These are phyloP conservation scores for Penstemon newberryi DNA, from an alignment of 257 asterid genomes.

Conservation along the genomic window DNA sequence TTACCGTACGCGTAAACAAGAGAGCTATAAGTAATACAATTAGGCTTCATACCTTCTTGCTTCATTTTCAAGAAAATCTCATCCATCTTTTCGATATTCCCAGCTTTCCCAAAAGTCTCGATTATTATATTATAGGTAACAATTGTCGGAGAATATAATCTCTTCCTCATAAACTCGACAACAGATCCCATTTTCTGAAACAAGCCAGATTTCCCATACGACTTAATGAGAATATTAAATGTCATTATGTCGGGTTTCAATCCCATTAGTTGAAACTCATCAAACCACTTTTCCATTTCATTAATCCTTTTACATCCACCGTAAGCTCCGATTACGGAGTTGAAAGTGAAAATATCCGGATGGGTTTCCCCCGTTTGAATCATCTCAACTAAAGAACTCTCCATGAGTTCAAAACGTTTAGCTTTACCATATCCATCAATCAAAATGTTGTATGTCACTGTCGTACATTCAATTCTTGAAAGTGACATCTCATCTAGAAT, in stretches of 20 bases:
- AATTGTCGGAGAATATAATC: slow-evolving; percentile 69
- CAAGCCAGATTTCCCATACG: slow-evolving; percentile 63
- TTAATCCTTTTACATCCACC: slow-evolving; percentile 62
- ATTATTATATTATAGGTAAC: slow-evolving; percentile 76
- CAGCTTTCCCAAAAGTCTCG: slow-evolving; percentile 77
- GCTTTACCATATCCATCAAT: slow-evolving; percentile 93
- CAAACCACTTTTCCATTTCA: slow-evolving; percentile 90
- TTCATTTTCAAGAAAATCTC: slow-evolving; percentile 80
- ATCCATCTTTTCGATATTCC: slow-evolving; percentile 67
- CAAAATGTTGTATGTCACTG: slow-evolving; percentile 64
- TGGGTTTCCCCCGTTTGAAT: slow-evolving; percentile 52
- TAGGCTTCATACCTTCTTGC: slow-evolving; percentile 82
- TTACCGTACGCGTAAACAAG: slow-evolving; percentile 72
- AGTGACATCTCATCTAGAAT: slow-evolving; percentile 62
- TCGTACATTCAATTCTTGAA: slow-evolving; percentile 58
- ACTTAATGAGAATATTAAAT: slow-evolving; percentile 62
- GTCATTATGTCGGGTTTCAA: slow-evolving; percentile 75
- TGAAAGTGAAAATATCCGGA: slow-evolving; percentile 78
- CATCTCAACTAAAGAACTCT: slow-evolving; percentile 61
- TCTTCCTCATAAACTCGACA: slow-evolving; percentile 68
- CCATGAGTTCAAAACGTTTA: slow-evolving; percentile 62
- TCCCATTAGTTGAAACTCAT: slow-evolving; percentile 84
- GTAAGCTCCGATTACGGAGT: slow-evolving; percentile 77
- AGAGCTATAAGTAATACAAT: slow-evolving; percentile 74
- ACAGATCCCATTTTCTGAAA: slow-evolving; percentile 67